A percentile compares a stretch with the other conserved stretches of the same genome.
Conservation (phyloP, 2,329 filamentous ascomycete genomes). For the Teratosphaeria epicoccoides region DNA sequence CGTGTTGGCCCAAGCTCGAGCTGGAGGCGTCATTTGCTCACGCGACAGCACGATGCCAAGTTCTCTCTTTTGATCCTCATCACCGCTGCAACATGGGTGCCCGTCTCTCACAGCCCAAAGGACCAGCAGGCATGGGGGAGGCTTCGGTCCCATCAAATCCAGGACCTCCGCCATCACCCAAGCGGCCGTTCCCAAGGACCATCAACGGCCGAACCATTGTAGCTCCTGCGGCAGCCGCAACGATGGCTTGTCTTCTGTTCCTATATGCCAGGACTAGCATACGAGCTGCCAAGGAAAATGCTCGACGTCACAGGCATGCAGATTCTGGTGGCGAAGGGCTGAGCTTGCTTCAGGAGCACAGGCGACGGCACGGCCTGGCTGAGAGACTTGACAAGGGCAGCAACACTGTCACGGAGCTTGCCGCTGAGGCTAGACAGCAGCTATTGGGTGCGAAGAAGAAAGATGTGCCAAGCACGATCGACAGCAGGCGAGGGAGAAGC, state of each 20-base stretch:
- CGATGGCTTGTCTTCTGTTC: conserved; percentile 51
- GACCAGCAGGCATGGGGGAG: conserved; percentile 34
- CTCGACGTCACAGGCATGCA: conserved; percentile 47
- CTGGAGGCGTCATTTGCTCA: background rate
- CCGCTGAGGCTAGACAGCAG: conserved; percentile 11
- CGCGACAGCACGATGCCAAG: background rate
- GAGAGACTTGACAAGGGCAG: conserved; percentile 35
- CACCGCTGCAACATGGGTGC: conserved; percentile 31
- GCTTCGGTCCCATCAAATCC: conserved; percentile 23
- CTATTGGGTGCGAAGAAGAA: conserved; percentile 17
- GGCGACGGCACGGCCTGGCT: conserved; percentile 42
- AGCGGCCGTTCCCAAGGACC: conserved; percentile 18
- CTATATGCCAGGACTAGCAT: conserved; percentile 56
- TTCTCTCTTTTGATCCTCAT: background rate
- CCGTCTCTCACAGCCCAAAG: conserved; percentile 35
- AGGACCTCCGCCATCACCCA: conserved; percentile 26
- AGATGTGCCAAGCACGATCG: conserved; percentile 11
- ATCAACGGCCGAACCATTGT: conserved; percentile 37
- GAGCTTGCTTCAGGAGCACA: conserved; percentile 41
- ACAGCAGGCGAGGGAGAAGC: conserved; percentile 16
- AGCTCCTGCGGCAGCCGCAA: conserved; percentile 52
- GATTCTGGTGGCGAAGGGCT: conserved; percentile 45
- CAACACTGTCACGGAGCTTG: conserved; percentile 24
- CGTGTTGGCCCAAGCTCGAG: background rate
- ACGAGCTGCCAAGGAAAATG: conserved; percentile 54